Base-by-base conservation (phyloP, 768 basidiomycete genomes). In the Tricholomella constricta region DNA sequence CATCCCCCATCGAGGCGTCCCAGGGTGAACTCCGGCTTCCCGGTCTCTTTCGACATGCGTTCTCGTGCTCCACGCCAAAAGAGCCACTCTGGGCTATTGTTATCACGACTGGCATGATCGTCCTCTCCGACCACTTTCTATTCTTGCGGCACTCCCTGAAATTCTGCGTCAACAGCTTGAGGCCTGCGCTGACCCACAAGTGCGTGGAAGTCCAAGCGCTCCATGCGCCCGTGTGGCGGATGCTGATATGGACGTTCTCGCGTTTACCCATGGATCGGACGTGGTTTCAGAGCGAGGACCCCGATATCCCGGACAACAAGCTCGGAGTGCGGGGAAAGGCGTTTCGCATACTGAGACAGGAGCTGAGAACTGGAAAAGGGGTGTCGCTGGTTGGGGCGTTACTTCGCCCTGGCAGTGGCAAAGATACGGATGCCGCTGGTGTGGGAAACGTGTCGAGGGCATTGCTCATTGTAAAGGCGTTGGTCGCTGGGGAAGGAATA, bases 181-280 rank as follows among this genome's bases (percentile, higher is more conserved):
- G 61, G 8, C 55, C 63, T 25, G 55, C 75, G 2, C 59, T 68
- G 17, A 59, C 45, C 3, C 73, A 79, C 54, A 68, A 69, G 42
- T 63, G 68, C n/a, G 59, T 64, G 10, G 45, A 65, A 5, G 66
- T 79, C 10, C 70, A 69, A 11, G 61, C 67, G 15, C 65, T 82
- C 7, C 73, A 77, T 37, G 62, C 75, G 1, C 73, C 73, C 31
- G 65, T 79, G 19, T 87, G 84, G 84, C 72, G 69, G 46, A 74
- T 78, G 46, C 68, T 85, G 23, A 65, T 85, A 19, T 86, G 85
- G 84, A 75, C 78, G 1, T 84, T 79, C 52, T 66, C 74, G 17
- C 73, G 40, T 12, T 25, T 59, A 11, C 57, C 57, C 4, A 14
- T 15, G 2, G 54, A 59, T 22, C 47, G 19, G 5, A 40, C 42